Conservation (phyloP, 257 asterid genomes). For the Solanum peruvianum region DNA sequence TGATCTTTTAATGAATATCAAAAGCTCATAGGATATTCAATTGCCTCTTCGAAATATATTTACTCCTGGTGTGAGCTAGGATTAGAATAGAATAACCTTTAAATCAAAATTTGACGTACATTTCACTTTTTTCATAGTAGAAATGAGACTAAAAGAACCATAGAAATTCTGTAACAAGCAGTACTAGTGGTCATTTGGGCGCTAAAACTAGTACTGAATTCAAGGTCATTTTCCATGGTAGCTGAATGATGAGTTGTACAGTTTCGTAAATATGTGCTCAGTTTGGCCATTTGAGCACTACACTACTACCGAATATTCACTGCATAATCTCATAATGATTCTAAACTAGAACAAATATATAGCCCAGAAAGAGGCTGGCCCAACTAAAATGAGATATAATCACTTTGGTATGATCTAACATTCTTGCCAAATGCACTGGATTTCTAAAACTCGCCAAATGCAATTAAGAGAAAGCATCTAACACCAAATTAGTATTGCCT, state of each 20-base stretch:
- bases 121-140: too few species aligned
- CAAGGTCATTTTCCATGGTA: not conserved
- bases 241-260: not conserved
- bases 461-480: not conserved
- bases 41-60: too few species aligned
- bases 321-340: not conserved
- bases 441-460: not conserved
- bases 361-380: not conserved
- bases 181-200: too few species aligned
- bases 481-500: not conserved
- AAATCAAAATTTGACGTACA: too few species aligned
- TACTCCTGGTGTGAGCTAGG: too few species aligned
- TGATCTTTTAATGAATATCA: too few species aligned
- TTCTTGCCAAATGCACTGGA: not conserved
- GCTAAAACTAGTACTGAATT: too few species aligned
- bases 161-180: too few species aligned
- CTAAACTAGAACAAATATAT: too few species aligned
- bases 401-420: not conserved
- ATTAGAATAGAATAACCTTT: too few species aligned
- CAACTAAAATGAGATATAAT: not conserved
- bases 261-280: not conserved
- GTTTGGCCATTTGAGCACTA: not conserved
- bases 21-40: too few species aligned
- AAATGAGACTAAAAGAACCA: too few species aligned
- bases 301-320: not conserved